A percentile compares a stretch with the other conserved stretches of the same genome.
Conservation (phyloP, 768 basidiomycete species). For the Astraeus odoratus region DNA sequence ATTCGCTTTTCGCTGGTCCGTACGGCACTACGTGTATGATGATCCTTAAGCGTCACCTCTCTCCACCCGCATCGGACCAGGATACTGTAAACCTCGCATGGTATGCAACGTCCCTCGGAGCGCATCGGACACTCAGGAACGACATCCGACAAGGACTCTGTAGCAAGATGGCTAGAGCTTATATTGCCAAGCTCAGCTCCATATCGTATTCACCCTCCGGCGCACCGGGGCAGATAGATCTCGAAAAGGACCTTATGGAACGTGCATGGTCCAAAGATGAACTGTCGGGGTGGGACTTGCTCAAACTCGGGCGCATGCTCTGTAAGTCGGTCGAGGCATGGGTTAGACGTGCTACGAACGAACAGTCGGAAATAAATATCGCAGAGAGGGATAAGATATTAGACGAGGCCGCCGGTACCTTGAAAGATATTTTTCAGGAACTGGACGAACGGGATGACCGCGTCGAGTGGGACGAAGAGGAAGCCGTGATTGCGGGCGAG, state of each 20-base stretch:
- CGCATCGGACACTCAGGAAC: slow-evolving; percentile 54
- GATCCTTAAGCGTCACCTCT: slow-evolving; percentile 52
- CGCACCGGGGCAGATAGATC: slow-evolving; percentile 49
- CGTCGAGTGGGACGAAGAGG: slow-evolving; percentile 54
- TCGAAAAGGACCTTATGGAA: slow-evolving; percentile 62
- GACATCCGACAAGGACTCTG: slow-evolving; percentile 57
- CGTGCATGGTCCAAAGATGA: slow-evolving; percentile 70
- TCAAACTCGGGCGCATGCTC: slow-evolving; percentile 47
- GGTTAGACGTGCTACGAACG: slow-evolving; percentile 35
- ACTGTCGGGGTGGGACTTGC: slow-evolving; percentile 59
- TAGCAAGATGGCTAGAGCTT: slow-evolving; percentile 59
- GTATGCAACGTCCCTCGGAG: slow-evolving; percentile 45
- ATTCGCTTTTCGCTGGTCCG: slow-evolving; percentile 53
- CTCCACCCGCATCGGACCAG: slow-evolving; percentile 33
- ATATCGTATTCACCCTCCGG: slow-evolving; percentile 53
- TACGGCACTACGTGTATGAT: slow-evolving; percentile 61
- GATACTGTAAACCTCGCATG: slow-evolving; percentile 17
- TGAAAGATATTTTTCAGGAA: slow-evolving; percentile 70
- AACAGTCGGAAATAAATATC: slow-evolving; percentile 21
- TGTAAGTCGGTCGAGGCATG: slow-evolving; percentile 52
- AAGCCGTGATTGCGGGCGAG: slow-evolving; percentile 56
- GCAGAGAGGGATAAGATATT: slow-evolving; percentile 49
- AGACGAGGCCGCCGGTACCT: slow-evolving; percentile 60
- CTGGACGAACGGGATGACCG: slow-evolving; percentile 60
- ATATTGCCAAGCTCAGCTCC: slow-evolving; percentile 49